Base-by-base conservation (phyloP, 164 flowering plant species). In the Echeveria elegans region DNA sequence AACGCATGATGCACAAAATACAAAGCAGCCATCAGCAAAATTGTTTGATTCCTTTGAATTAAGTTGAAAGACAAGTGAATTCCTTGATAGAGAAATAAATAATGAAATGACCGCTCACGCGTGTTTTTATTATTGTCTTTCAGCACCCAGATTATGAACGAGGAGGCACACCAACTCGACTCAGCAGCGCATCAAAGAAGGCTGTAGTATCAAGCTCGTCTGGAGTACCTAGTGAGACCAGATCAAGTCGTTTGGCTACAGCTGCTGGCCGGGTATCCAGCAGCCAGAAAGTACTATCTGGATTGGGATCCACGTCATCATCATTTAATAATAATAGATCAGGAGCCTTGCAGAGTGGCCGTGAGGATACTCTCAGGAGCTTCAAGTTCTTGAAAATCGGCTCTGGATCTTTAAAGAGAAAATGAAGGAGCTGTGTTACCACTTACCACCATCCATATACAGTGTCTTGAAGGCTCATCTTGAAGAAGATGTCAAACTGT, bases 371-470 rank as follows among this genome's bases (percentile, higher is more conserved):
- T 68, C 69, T 89, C 38, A 80, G 89, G 40, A 87, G 89, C 81
- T 84, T 89, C 72, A 92, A 89, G 72, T 74, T 83, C 71, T 86
- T 89, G 32, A 82, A 90, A 11, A 79, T 89, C 74, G 81, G 88
- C 28, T 63, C 65, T 36, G 65, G 65, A 6, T 53, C 60, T 26
- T 24, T 53, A 53, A 63, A 63, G 16, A 63, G 65, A 38, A 63
- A 63, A 32, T 62, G 65, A 62, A 32, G 24, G n/a, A 30, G 18
- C 23, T 10, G 24, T 62, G 6, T 23, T 2, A 19, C 23, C 23
- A 15, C 21, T 52, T 12, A 52, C 21, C 29, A 40, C 15, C 45
- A 12, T 2, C 45, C 45, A 40, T 40, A 40, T 34, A 34, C 37
- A 40, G 45, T 40, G 45, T 15, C 45, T 8, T 14, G 15, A 40